phyloP scores from a whole-genome alignment of 2,329 filamentous ascomycete species.

The Ophioceras dolichostomum region DNA sequence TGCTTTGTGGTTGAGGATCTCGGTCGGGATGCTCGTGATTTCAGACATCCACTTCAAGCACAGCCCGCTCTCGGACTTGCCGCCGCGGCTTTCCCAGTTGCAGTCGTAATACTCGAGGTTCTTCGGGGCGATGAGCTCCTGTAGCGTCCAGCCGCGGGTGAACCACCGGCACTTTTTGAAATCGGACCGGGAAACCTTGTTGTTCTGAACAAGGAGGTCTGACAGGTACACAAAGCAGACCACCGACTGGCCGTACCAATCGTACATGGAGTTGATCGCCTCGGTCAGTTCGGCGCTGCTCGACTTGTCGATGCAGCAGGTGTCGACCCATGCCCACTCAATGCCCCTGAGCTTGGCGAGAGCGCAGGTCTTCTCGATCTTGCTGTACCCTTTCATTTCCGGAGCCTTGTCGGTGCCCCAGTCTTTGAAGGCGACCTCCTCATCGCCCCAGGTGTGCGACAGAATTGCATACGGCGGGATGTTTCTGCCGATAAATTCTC shows the following conservation, averaged over 20 bases:
- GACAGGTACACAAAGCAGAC: slow-evolving; percentile 6
- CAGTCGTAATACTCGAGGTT: slow-evolving; percentile 15
- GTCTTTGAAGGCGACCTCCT: too few relatives aligned
- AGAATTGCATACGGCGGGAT: too few relatives aligned
- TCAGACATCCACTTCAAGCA: too few relatives aligned
- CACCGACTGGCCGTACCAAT: slow-evolving; percentile 3
- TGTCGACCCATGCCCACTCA: slow-evolving; percentile 8
- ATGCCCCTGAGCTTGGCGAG: too few relatives aligned
- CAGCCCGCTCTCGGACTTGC: slow-evolving; percentile 8
- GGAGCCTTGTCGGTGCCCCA: too few relatives aligned
- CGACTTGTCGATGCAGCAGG: slow-evolving; percentile 7
- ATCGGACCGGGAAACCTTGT: background rate
- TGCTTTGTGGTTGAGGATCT: too few relatives aligned
- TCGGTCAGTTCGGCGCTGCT: slow-evolving; percentile 2
- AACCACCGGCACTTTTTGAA: slow-evolving; percentile 4
- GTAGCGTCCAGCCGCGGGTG: slow-evolving; percentile 9
- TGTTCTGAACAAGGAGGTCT: too few relatives aligned
- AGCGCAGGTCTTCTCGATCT: too few relatives aligned
- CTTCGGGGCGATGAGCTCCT: slow-evolving; percentile 12
- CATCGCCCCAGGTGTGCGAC: too few relatives aligned
- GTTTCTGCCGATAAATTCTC: too few relatives aligned
- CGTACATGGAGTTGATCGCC: slow-evolving; percentile 7
- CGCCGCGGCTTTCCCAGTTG: slow-evolving; percentile 10
- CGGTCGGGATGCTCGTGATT: slow-evolving; percentile 7
- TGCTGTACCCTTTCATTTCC: too few relatives aligned